Conservation (phyloP, 2,329 filamentous ascomycete genomes). For the Arachnomyces sp. region DNA sequence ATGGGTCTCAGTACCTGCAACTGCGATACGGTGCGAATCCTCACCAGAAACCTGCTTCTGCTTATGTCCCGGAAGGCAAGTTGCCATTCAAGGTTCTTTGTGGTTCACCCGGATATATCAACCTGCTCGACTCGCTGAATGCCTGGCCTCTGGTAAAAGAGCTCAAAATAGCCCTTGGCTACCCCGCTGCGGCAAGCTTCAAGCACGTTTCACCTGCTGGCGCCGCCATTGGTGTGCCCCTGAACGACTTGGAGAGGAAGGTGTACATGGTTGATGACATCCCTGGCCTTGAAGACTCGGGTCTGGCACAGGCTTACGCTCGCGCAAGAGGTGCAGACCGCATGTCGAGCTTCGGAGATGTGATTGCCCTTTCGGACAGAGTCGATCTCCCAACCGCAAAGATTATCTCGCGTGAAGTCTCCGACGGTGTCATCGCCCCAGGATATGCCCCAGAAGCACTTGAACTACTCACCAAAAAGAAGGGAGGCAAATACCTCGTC, state of each 20-base stretch:
- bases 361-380: constrained; percentile 85
- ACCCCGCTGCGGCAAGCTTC: constrained; percentile 92
- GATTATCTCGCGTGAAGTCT: constrained; percentile 97
- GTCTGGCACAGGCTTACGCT: constrained; percentile 88
- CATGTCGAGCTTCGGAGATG: constrained; percentile 97
- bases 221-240: constrained; percentile 83
- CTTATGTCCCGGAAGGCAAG: constrained; percentile 63
- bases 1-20: constrained; percentile 71
- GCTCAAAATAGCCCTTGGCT: constrained; percentile 77
- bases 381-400: constrained; percentile 90
- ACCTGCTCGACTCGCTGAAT: constrained; percentile 91
- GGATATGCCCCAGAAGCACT: constrained; percentile 78
- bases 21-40: constrained; percentile 96
- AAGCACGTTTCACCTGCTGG: constrained; percentile 98
- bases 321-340: constrained; percentile 92
- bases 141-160: constrained; percentile 97
- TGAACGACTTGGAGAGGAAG: constrained; percentile 82
- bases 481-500: constrained; percentile 92
- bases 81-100: constrained; percentile 92
- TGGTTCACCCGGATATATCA: constrained; percentile 92
- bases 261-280: constrained; percentile 99
- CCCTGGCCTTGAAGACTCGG: constrained; percentile 74
- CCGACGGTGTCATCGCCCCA: constrained; percentile 90
- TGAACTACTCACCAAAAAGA: constrained; percentile 93
- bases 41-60: constrained; percentile 92